Evolutionary conservation across 805 yeast genomes (phyloP), one percentile per base, ranked within the genome.

Genomic region (Wickerhamomyces strasburgensis): DNA sequence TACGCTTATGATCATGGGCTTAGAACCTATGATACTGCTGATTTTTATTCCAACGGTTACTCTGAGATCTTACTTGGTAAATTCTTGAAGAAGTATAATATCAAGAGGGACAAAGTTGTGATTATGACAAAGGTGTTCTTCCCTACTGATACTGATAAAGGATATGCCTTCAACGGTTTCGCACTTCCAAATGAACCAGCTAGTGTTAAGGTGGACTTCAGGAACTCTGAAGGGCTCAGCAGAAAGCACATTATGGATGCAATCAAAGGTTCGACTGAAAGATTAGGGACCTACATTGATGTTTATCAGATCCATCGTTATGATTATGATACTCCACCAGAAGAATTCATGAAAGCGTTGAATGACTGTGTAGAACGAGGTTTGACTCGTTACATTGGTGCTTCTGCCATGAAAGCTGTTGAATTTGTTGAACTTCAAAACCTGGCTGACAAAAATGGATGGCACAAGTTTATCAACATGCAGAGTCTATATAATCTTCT

Each of bases 391-490:
- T 78, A 78, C 52, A 66, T 78, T 37, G 84, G 83, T 8, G 81
- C 83, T 2, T 75, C 81, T 0, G 59, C 79, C 2, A 78, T 78
- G 83, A 62, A 61, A 43, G 70, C 79, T 2, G 56, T 60, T 13
- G 45, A 46, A 29, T 43, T 46, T 35, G 49, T 39, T 3, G 35
- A 42, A 48, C 49, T 75, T 48, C 84, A 79, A 52, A 60, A 57
- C 40, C 56, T 65, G 32, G 84, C 84, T 3, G 80, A 78, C 38
- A 62, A 62, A 47, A 43, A 68, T 44, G 69, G 68, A 16, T 78
- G 79, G 80, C 61, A 62, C 45, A 74, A 75, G 54, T 79, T 79
- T 46, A 67, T 78, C 33, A 62, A 73, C 19, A 72, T 76, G 73
- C 84, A 79, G 57, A 68, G 71, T 42, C 70, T 60, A 51, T 73